Conservation (phyloP, 352 stramenopile species). For the Phytophthora palmivora region DNA sequence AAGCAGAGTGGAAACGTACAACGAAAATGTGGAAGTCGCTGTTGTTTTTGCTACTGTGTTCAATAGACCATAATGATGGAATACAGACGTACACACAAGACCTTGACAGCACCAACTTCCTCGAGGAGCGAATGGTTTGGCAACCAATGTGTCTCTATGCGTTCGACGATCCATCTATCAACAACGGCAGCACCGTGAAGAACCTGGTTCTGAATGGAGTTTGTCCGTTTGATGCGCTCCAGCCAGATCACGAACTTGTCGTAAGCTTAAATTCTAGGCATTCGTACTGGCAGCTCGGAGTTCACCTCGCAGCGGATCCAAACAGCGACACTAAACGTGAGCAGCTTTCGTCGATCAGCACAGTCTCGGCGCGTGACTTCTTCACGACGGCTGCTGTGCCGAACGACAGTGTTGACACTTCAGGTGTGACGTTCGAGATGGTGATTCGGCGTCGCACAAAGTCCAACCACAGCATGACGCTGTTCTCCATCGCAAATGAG, state of each 20-base stretch:
- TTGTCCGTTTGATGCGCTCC: slow-evolving; percentile 74
- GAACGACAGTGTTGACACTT: slow-evolving; percentile 4
- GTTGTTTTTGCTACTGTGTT: slow-evolving; percentile 11
- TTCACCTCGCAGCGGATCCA: slow-evolving; percentile 42
- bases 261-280: slow-evolving; percentile 40
- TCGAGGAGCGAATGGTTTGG: slow-evolving; percentile 28
- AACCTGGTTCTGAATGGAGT: slow-evolving; percentile 23
- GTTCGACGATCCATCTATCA: slow-evolving; percentile 32
- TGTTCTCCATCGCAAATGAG: slow-evolving; percentile 75
- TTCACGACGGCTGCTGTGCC: slow-evolving; percentile 44
- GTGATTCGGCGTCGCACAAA: slow-evolving; percentile 48
- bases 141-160: slow-evolving; percentile 48
- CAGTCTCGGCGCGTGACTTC: slow-evolving; percentile 59
- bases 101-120: slow-evolving; percentile 29
- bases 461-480: slow-evolving; percentile 62
- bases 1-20: not conserved
- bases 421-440: slow-evolving; percentile 77
- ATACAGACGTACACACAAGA: not conserved
- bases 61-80: not conserved
- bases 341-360: slow-evolving; percentile 61
- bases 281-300: slow-evolving; percentile 50
- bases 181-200: slow-evolving; percentile 1
- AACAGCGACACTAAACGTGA: slow-evolving; percentile 39
- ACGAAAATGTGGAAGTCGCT: slow-evolving; percentile 9
- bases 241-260: slow-evolving; percentile 58